A percentile compares a stretch with the other conserved stretches of the same genome.
Evolutionary conservation across 2,329 filamentous ascomycete genomes (phyloP).

Genomic region (Orbilia brochopaga): DNA sequence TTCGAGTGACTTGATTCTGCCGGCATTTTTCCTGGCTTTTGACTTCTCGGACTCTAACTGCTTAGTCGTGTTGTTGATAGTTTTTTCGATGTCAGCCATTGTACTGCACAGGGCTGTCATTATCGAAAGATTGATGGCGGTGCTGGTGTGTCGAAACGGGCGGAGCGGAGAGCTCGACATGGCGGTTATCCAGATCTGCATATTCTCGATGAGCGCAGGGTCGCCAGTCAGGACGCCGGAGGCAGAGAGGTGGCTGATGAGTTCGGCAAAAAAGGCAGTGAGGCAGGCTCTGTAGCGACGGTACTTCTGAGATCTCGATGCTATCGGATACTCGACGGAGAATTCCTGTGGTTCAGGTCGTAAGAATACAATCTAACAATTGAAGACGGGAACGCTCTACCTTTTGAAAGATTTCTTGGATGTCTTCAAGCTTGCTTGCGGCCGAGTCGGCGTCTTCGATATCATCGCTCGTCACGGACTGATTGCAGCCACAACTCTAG

Average conservation of each 20-base stretch:
- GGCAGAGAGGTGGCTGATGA: conserved; percentile 79
- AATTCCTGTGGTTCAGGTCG: conserved; percentile 64
- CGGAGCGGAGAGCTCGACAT: conserved; percentile 88
- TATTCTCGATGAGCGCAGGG: conserved; percentile 78
- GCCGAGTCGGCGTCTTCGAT: conserved; percentile 89
- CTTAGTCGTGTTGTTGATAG: conserved; percentile 76
- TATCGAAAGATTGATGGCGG: conserved; percentile 79
- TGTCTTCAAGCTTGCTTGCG: conserved; percentile 75
- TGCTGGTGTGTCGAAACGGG: conserved; percentile 92
- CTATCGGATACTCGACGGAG: conserved; percentile 88
- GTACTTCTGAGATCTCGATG: conserved; percentile 77
- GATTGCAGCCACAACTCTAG: conserved; percentile 75
- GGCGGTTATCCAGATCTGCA: conserved; percentile 85
- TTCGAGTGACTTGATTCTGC: conserved; percentile 75
- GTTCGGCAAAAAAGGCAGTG: conserved; percentile 75
- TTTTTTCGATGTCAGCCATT: conserved; percentile 72
- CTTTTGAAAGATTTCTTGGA: conserved; percentile 87
- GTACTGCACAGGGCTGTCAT: conserved; percentile 77
- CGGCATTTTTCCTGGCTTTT: conserved; percentile 77
- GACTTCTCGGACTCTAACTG: conserved; percentile 79
- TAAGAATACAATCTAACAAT: background rate
- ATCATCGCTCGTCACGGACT: conserved; percentile 79
- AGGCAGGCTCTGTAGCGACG: conserved; percentile 79
- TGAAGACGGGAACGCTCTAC: conserved; percentile 60
- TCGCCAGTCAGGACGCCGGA: conserved; percentile 82